Percentiles rank a stretch among this genome's conserved stretches.
Conservation (phyloP, 2,329 filamentous ascomycete genomes). For the Diaporthe ilicicola region DNA sequence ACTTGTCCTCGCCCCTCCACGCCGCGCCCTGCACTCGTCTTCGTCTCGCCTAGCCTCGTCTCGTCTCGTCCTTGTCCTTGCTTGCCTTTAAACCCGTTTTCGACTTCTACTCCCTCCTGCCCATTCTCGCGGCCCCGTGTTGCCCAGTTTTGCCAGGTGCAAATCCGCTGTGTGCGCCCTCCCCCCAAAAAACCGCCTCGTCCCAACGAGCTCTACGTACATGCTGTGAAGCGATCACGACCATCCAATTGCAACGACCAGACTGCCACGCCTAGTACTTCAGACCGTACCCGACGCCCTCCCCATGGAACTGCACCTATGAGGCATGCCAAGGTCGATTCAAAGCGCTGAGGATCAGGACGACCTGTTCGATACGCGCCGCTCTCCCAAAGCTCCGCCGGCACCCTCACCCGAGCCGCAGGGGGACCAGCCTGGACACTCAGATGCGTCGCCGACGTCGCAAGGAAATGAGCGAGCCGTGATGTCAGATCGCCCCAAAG, state of each 20-base stretch:
- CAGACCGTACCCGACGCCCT: background rate
- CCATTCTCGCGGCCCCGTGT: conserved; percentile 5
- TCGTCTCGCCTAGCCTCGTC: conserved; percentile 1
- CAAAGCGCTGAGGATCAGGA: conserved; percentile 30
- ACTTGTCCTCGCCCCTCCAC: background rate
- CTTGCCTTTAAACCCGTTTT: background rate
- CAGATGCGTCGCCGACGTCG: conserved; percentile 15
- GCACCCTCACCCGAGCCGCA: conserved; percentile 7
- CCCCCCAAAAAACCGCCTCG: background rate
- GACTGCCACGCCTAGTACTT: background rate
- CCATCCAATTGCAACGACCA: conserved; percentile 2
- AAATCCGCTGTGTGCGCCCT: background rate
- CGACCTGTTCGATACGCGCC: conserved; percentile 26
- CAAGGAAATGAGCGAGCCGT: conserved; percentile 31
- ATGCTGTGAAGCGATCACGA: conserved; percentile 19
- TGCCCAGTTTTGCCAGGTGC: conserved; percentile 23
- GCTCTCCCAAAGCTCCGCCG: conserved; percentile 4
- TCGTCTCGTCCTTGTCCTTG: background rate
- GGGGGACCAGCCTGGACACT: conserved; percentile 11
- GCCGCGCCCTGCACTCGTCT: background rate
- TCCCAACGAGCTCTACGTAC: conserved; percentile 7
- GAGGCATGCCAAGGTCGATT: conserved; percentile 34
- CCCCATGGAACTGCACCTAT: conserved; percentile 30
- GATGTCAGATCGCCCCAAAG: conserved; percentile 29
- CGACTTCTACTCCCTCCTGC: background rate